A percentile compares a stretch with the other conserved stretches of the same genome.
Conservation (phyloP, 2,329 filamentous ascomycete genomes). For the Paracamarosporium sp. region DNA sequence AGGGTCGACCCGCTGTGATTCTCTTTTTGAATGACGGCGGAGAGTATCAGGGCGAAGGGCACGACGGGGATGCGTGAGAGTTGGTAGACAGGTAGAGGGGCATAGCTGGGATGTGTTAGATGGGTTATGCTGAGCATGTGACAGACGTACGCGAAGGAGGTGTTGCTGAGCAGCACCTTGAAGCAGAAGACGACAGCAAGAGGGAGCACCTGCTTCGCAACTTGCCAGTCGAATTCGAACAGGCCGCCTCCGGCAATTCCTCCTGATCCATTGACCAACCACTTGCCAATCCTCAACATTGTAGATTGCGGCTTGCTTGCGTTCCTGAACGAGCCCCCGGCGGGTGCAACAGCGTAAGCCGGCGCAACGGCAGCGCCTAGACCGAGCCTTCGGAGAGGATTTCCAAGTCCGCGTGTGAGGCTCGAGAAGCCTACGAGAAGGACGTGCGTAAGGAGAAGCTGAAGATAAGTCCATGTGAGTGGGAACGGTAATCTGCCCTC, state of each 20-base stretch:
- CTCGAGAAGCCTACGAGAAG: conserved; percentile 56
- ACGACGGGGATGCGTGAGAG: conserved; percentile 60
- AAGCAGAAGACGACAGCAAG: conserved; percentile 58
- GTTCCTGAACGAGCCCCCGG: conserved; percentile 38
- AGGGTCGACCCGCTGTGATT: conserved; percentile 57
- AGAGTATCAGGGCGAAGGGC: conserved; percentile 57
- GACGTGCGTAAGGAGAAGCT: conserved; percentile 58
- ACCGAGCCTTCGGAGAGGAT: conserved; percentile 50
- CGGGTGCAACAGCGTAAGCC: conserved; percentile 41
- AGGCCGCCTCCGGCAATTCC: conserved; percentile 62
- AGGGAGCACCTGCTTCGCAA: conserved; percentile 57
- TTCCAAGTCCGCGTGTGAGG: conserved; percentile 54
- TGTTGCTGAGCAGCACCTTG: conserved; percentile 60
- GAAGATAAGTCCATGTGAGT: conserved; percentile 57
- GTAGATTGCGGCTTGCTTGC: conserved; percentile 23
- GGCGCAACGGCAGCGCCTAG: conserved; percentile 55
- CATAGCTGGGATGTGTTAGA: conserved; percentile 48
- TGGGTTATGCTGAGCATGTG: rapidly evolving
- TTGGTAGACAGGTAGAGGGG: conserved; percentile 59
- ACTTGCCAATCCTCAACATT: conserved; percentile 32
- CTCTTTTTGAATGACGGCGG: conserved; percentile 54
- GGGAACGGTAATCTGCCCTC: conserved; percentile 58
- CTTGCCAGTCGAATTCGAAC: conserved; percentile 58
- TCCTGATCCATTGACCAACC: conserved; percentile 51
- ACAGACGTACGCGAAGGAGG: conserved; percentile 57